Percentiles rank a stretch among this genome's conserved stretches.
Conservation (phyloP, 2,329 filamentous ascomycete genomes). For the Rosellinia necatrix region DNA sequence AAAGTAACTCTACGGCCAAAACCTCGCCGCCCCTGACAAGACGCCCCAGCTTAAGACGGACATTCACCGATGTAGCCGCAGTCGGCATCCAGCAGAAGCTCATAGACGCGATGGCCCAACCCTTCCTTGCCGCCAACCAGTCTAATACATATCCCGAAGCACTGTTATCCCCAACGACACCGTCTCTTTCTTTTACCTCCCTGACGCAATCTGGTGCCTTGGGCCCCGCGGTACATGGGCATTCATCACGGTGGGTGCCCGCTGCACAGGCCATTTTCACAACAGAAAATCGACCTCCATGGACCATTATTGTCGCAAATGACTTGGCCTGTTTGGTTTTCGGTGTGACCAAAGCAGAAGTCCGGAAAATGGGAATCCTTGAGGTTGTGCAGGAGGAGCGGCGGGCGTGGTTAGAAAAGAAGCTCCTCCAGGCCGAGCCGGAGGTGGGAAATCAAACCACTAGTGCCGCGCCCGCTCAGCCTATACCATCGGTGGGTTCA, state of each 20-base stretch:
- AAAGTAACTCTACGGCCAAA: constrained; percentile 57
- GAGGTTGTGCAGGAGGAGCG: constrained; percentile 93
- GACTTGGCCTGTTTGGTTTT: constrained; percentile 97
- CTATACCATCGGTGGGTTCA: constrained; percentile 48
- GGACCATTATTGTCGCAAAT: constrained; percentile 95
- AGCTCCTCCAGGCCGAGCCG: constrained; percentile 68
- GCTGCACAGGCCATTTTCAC: constrained; percentile 97
- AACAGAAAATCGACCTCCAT: constrained; percentile 86
- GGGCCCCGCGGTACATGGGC: constrained; percentile 73
- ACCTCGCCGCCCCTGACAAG: constrained; percentile 61
- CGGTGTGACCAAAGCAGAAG: constrained; percentile 95
- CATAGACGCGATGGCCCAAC: constrained; percentile 82
- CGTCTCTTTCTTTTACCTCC: constrained; percentile 47
- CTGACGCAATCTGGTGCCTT: constrained; percentile 52
- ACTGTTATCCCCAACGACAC: constrained; percentile 50
- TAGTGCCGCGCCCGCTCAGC: constrained; percentile 45
- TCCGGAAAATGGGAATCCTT: constrained; percentile 91
- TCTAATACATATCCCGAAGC: constrained; percentile 40
- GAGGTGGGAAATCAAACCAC: constrained; percentile 49
- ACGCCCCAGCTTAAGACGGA: constrained; percentile 76
- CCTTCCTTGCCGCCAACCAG: constrained; percentile 67
- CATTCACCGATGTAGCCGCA: constrained; percentile 81
- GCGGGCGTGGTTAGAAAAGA: constrained; percentile 86
- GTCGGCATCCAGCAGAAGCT: constrained; percentile 80
- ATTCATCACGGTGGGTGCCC: constrained; percentile 87